phyloP scores from a whole-genome alignment of 169 alveolate genomes.

The Plasmodium inui region DNA sequence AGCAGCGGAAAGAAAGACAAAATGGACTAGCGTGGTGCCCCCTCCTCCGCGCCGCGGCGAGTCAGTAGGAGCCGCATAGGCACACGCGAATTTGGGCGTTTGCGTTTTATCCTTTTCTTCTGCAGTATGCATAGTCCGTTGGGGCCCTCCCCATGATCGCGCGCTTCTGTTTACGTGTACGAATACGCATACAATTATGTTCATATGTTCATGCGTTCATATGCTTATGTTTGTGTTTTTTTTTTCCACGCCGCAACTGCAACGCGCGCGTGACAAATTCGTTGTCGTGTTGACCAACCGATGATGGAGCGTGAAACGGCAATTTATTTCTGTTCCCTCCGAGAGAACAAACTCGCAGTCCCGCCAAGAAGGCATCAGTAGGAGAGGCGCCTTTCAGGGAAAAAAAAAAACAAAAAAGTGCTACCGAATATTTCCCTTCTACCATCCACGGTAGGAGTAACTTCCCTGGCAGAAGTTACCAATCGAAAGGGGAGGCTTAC shows the following conservation, averaged over 20 bases:
- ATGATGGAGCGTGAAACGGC: background rate
- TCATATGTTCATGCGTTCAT: background rate
- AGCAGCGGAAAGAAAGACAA: background rate
- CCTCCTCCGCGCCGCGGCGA: background rate
- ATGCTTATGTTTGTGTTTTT: background rate
- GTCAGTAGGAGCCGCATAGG: background rate
- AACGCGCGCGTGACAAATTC: background rate
- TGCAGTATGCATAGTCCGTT: background rate
- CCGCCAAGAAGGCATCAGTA: background rate
- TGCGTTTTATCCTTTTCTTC: background rate
- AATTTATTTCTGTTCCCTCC: background rate
- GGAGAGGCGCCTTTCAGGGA: background rate
- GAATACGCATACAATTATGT: background rate
- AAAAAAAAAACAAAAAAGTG: background rate
- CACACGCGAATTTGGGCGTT: background rate
- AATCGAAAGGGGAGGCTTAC: background rate
- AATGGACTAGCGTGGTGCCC: background rate
- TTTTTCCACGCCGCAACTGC: background rate
- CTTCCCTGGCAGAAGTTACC: background rate
- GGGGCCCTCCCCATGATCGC: background rate
- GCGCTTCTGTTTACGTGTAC: background rate
- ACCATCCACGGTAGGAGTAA: background rate
- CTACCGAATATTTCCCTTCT: background rate
- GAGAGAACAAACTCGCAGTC: background rate
- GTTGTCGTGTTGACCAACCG: background rate